These are phyloP conservation scores for Pleurotus tuoliensis DNA, from an alignment of 768 basidiomycete species.

Conservation along the genomic window DNA sequence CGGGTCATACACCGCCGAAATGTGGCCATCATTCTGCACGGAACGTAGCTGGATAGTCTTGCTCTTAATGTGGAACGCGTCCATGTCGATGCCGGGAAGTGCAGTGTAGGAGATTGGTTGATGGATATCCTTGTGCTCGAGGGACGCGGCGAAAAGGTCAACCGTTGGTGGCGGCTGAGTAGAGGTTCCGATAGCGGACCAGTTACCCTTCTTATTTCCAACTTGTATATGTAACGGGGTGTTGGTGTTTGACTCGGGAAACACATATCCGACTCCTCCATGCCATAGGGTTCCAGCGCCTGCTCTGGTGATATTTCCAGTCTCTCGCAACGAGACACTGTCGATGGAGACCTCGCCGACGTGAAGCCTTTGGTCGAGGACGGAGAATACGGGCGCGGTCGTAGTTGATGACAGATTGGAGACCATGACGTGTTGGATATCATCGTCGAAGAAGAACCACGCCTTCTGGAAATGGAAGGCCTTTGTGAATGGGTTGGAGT, in stretches of 20 bases:
- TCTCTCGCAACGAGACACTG: conserved; percentile 15
- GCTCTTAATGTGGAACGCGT: conserved; percentile 36
- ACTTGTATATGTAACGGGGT: conserved; percentile 35
- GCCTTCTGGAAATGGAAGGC: conserved; percentile 61
- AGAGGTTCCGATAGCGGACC: conserved; percentile 63
- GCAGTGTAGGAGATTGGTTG: conserved; percentile 47
- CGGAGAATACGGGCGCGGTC: conserved; percentile 51
- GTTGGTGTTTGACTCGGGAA: conserved; percentile 34
- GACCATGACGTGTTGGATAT: conserved; percentile 61
- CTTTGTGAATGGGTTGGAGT: conserved; percentile 57
- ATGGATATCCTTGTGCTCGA: conserved; percentile 35
- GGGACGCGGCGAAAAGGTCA: conserved; percentile 63
- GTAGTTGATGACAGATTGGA: conserved; percentile 40
- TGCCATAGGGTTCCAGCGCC: conserved; percentile 52
- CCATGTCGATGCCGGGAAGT: conserved; percentile 45
- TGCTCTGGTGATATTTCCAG: conserved; percentile 9
- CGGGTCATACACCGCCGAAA: conserved; percentile 50
- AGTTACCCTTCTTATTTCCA: conserved; percentile 51
- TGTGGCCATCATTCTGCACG: conserved; percentile 40
- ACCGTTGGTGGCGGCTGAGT: conserved; percentile 52
- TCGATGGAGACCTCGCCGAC: conserved; percentile 41
- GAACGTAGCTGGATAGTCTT: conserved; percentile 25
- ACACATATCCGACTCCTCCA: conserved; percentile 57
- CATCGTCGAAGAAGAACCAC: conserved; percentile 69
- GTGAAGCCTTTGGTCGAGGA: conserved; percentile 62